Conservation (phyloP, 1,284 basidiomycete genomes). For the Apiotrichum laibachii region DNA sequence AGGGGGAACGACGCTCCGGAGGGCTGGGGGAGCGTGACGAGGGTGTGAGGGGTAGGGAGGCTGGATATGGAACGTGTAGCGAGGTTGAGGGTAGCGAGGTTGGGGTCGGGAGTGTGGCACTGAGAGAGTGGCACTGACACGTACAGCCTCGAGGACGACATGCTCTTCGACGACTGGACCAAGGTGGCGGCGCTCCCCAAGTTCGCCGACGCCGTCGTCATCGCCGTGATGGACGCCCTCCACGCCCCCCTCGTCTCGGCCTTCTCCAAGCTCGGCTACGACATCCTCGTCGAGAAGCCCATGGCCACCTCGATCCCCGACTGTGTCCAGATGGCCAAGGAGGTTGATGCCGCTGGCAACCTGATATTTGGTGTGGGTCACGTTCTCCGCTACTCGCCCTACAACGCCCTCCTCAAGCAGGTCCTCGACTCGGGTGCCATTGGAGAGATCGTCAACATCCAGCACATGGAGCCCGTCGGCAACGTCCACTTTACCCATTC, state of each 20-base stretch:
- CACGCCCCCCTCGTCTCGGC: slow-evolving; percentile 69
- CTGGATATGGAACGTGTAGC: too few species aligned
- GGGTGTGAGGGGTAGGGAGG: too few species aligned
- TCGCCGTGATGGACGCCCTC: slow-evolving; percentile 68
- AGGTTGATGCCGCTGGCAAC: slow-evolving; percentile 58
- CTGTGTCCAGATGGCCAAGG: slow-evolving; percentile 69
- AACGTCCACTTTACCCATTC: slow-evolving; percentile 63
- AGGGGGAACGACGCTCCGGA: too few species aligned
- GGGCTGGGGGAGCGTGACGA: too few species aligned
- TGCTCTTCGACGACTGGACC: slow-evolving; percentile 69
- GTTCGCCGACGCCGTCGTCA: slow-evolving; percentile 73
- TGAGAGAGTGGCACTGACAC: background rate
- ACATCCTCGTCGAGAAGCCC: slow-evolving; percentile 85
- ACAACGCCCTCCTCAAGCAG: slow-evolving; percentile 66
- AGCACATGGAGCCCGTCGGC: slow-evolving; percentile 47
- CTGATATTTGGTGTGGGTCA: slow-evolving; percentile 81
- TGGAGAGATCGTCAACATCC: slow-evolving; percentile 71
- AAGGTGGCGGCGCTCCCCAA: slow-evolving; percentile 65
- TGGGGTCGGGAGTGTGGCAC: background rate
- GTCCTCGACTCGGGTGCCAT: slow-evolving; percentile 67
- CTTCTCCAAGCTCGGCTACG: slow-evolving; percentile 74
- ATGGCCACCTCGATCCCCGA: slow-evolving; percentile 74
- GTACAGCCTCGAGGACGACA: slow-evolving; percentile 58
- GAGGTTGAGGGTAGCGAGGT: too few species aligned
- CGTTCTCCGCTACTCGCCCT: slow-evolving; percentile 80